These are phyloP conservation scores for Stellera chamaejasme DNA, from an alignment of 345 rosid species.

Conservation along the genomic window DNA sequence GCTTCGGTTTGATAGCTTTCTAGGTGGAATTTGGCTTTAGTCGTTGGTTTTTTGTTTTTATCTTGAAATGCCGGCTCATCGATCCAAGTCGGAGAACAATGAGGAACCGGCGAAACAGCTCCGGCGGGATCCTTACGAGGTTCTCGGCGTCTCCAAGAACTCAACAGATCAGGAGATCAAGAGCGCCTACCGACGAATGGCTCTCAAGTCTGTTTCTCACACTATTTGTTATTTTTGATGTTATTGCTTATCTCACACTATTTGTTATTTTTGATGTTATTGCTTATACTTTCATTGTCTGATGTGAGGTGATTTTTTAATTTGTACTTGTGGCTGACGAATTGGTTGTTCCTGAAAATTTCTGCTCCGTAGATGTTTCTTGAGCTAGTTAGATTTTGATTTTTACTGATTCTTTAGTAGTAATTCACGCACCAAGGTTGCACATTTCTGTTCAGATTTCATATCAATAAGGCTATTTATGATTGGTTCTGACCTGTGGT, in stretches of 20 bases:
- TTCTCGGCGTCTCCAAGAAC: slow-evolving; percentile 63
- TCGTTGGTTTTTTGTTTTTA: background rate
- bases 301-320: too few relatives aligned
- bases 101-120: slow-evolving; percentile 57
- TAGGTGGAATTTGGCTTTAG: background rate
- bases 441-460: too few relatives aligned
- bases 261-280: background rate
- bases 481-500: too few relatives aligned
- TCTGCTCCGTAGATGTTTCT: too few relatives aligned
- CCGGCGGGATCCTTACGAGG: slow-evolving; percentile 92
- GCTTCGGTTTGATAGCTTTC: slow-evolving; percentile 16
- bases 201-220: slow-evolving; percentile 62
- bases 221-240: background rate
- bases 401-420: too few relatives aligned
- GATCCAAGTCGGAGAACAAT: slow-evolving; percentile 66
- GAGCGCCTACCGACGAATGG: slow-evolving; percentile 84
- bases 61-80: slow-evolving; percentile 44
- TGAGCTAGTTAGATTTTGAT: too few relatives aligned
- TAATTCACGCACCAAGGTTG: too few relatives aligned
- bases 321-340: too few relatives aligned
- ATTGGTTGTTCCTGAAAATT: too few relatives aligned
- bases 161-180: slow-evolving; percentile 93
- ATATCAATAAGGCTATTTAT: too few relatives aligned
- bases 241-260: background rate
- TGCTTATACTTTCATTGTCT: too few relatives aligned